These are phyloP conservation scores for Tulasnella sp. DNA, from an alignment of 768 basidiomycete genomes.

Conservation along the genomic window DNA sequence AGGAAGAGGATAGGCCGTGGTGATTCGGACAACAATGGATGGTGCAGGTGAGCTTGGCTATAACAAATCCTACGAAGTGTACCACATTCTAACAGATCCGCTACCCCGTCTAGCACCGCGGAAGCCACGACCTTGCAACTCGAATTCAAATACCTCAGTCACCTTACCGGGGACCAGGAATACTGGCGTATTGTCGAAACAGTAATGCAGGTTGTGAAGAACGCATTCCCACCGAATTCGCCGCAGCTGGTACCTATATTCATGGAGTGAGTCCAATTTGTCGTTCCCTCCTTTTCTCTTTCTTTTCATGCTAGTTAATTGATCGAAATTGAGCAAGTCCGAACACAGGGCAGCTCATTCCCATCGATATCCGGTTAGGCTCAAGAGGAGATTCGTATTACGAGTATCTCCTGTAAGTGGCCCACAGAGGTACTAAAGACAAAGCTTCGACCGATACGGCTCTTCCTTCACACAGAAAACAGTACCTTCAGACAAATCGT, in stretches of 20 bases:
- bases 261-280: conserved; percentile 6
- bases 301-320: too few relatives aligned
- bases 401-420: conserved; percentile 74
- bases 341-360: conserved; percentile 40
- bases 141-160: conserved; percentile 82
- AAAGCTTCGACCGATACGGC: background rate
- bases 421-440: background rate
- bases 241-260: conserved; percentile 1
- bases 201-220: conserved; percentile 10
- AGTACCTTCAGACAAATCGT: conserved; percentile 68
- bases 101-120: conserved; percentile 53
- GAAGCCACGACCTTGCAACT: conserved; percentile 85
- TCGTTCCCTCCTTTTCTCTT: background rate
- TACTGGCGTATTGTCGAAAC: conserved; percentile 78
- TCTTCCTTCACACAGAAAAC: conserved; percentile 36
- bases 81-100: background rate
- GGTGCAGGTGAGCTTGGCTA: background rate
- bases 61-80: background rate
- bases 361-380: conserved; percentile 74
- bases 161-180: conserved; percentile 59
- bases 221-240: conserved; percentile 1
- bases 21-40: conserved; percentile 44
- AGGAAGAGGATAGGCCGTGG: conserved; percentile 45
- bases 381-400: conserved; percentile 92
- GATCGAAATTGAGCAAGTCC: conserved; percentile 30